Conservation (phyloP, 176 grass and related monocot genomes). For the Triticum urartu region DNA sequence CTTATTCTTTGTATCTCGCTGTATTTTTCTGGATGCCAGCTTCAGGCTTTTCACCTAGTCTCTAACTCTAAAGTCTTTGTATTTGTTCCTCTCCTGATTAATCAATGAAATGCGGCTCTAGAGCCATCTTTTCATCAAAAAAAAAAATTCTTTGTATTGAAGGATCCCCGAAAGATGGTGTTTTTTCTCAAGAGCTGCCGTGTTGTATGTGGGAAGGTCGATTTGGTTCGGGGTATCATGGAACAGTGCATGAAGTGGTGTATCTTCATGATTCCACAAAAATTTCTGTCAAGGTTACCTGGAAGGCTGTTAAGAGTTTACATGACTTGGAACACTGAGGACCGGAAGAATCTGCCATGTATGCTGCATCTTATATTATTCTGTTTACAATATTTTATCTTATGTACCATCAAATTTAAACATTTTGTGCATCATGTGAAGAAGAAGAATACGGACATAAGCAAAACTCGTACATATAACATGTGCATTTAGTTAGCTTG, state of each 20-base stretch:
- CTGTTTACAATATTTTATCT: neutral
- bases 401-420: neutral
- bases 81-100: too few relatives aligned
- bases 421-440: neutral
- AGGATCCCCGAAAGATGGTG: neutral
- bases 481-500: neutral
- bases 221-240: constrained; percentile 13
- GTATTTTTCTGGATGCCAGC: too few relatives aligned
- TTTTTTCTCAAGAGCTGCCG: neutral
- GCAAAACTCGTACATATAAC: neutral
- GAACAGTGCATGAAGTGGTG: constrained; percentile 3
- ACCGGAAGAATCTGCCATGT: neutral
- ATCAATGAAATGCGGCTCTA: too few relatives aligned
- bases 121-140: too few relatives aligned
- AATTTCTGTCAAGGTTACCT: constrained; percentile 25
- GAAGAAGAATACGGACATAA: neutral
- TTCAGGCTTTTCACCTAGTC: too few relatives aligned
- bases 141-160: neutral
- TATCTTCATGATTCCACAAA: neutral
- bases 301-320: neutral
- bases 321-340: neutral
- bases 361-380: neutral
- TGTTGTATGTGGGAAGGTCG: neutral
- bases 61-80: too few relatives aligned
- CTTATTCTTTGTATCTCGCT: constrained; percentile 13